A percentile compares a stretch with the other conserved stretches of the same genome.
These are phyloP conservation scores for Cryptococcus depauperatus DNA, from an alignment of 1,284 basidiomycete species.

Conservation along the genomic window DNA sequence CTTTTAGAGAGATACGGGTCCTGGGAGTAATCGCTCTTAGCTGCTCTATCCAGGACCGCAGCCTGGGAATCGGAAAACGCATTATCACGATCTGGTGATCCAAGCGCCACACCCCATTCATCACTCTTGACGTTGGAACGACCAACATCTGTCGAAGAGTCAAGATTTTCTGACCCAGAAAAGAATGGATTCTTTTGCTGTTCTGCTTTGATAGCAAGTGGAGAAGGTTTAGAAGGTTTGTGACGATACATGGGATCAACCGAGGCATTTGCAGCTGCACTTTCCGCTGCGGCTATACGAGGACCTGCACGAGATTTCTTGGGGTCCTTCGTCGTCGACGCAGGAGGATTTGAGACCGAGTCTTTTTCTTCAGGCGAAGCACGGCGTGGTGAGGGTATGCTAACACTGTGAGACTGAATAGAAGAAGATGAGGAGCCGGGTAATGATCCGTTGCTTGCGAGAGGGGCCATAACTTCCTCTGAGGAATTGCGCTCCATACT, in stretches of 20 bases:
- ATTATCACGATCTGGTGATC: slow-evolving; percentile 19
- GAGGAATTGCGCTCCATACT: too few species aligned
- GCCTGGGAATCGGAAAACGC: slow-evolving; percentile 12
- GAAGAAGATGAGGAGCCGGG: background rate
- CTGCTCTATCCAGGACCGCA: background rate
- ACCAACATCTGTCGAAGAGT: background rate
- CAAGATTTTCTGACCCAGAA: background rate
- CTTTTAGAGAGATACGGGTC: slow-evolving; percentile 18
- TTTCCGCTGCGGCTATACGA: slow-evolving; percentile 31
- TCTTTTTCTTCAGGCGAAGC: background rate
- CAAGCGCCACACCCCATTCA: slow-evolving; percentile 37
- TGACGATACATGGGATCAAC: slow-evolving; percentile 27
- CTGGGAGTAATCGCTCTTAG: slow-evolving; percentile 9
- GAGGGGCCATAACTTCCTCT: background rate
- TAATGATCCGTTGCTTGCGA: background rate
- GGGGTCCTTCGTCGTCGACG: background rate
- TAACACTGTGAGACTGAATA: too few species aligned
- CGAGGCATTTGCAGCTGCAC: slow-evolving; percentile 23
- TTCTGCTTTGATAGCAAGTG: slow-evolving; percentile 29
- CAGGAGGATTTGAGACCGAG: background rate
- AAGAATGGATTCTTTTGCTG: slow-evolving; percentile 5
- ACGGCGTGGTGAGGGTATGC: background rate
- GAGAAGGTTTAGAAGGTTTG: slow-evolving; percentile 39
- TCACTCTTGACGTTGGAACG: slow-evolving; percentile 12
- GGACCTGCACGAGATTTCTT: slow-evolving; percentile 13